A percentile compares a stretch with the other conserved stretches of the same genome.
phyloP scores from a whole-genome alignment of 768 basidiomycete genomes.

The Mycena belliarum region DNA sequence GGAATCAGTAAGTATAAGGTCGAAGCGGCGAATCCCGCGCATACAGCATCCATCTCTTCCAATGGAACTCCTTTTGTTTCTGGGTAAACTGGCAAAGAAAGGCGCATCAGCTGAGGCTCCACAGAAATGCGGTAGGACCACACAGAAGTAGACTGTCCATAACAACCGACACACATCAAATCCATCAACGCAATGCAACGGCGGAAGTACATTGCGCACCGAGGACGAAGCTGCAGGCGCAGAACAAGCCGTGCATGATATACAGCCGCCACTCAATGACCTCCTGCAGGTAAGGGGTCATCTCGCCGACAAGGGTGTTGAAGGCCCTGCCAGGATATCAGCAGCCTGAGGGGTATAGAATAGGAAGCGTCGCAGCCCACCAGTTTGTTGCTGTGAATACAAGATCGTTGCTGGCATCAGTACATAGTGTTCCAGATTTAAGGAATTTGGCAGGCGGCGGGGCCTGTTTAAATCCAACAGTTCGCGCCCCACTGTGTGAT shows the following conservation, averaged over 20 bases:
- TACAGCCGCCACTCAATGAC: constrained; percentile 88
- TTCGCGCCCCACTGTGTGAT: too few relatives aligned
- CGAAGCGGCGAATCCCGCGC: not conserved
- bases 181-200: not conserved
- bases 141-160: constrained; percentile 69
- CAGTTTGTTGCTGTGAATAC: constrained; percentile 4
- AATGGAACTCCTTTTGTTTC: constrained; percentile 85
- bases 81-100: constrained; percentile 62
- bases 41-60: constrained; percentile 85
- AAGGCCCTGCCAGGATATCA: constrained; percentile 47
- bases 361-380: constrained; percentile 25
- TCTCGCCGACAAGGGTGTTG: constrained; percentile 87
- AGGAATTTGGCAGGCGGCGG: too few relatives aligned
- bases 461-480: too few relatives aligned
- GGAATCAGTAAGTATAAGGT: not conserved
- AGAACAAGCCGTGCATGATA: constrained; percentile 94
- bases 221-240: constrained; percentile 79
- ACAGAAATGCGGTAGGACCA: constrained; percentile 53
- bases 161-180: too few relatives aligned
- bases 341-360: too few relatives aligned
- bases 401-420: too few relatives aligned
- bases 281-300: constrained; percentile 85
- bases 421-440: too few relatives aligned
- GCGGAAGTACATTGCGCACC: constrained; percentile 40
- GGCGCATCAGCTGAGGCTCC: constrained; percentile 5